Evolutionary conservation across 2,329 filamentous ascomycete species (phyloP), one percentile per base, ranked within the genome.

Genomic region (Triangularia setosa): DNA sequence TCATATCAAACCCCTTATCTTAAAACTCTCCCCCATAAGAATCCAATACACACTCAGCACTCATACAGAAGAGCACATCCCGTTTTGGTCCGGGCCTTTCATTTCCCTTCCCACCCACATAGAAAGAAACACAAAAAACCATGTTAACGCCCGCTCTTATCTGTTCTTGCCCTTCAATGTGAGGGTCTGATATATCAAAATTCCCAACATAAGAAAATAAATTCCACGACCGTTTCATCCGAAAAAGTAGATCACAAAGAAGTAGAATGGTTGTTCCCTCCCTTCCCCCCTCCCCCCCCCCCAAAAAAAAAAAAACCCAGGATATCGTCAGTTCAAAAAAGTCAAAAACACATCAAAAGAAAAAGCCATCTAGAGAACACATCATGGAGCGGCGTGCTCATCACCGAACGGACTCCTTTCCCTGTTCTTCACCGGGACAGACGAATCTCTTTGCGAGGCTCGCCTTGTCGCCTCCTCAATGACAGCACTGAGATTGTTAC

Each of bases 331-430:
- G n/a, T 48, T 48, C 40, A 48, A 21, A 40, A 48, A 48, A 48
- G 40, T 48, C 40, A 48, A 18, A 21, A 21, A 48, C 40, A 48
- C 40, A 23, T 48, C 40, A 48, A 48, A 48, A 23, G 18, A 48
- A 48, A 48, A 48, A 40, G 40, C 40, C 40, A 48, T 21, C n/a
- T 9, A 18, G 11, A 55, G 16, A 56, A 54, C 57, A 18, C 35
- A 58, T 65, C 57, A 56, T 54, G 40, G 65, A 28, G 84, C 82
- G 60, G 84, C 85, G 69, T 87, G 79, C 70, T 85, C 82, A 68
- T 87, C 85, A 21, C 83, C 80, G 70, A 87, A 87, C 1, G 84
- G 85, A 69, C 83, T 85, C 64, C 72, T 72, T 60, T 76, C 72
- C 64, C 75, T 74, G 48, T 71, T 70, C 54, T 71, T 68, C 21